These are phyloP conservation scores for Melanogaster broomeanus DNA, from an alignment of 768 basidiomycete genomes.

Conservation along the genomic window DNA sequence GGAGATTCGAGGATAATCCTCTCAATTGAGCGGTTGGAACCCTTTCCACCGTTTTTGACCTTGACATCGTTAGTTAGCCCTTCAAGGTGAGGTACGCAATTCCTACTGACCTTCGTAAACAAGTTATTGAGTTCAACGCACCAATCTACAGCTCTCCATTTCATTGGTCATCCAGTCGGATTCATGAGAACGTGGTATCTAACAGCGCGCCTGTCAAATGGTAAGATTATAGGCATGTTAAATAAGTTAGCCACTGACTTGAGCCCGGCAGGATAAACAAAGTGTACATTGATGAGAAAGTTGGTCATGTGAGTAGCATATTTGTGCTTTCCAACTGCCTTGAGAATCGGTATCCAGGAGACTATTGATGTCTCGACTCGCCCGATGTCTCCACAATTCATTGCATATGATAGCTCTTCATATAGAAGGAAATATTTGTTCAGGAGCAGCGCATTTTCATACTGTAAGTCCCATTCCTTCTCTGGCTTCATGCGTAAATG, in stretches of 20 bases:
- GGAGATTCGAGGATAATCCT: slow-evolving; percentile 36
- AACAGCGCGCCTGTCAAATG: slow-evolving; percentile 11
- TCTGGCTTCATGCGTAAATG: slow-evolving; percentile 9
- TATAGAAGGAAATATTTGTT: slow-evolving; percentile 39
- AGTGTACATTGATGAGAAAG: slow-evolving; percentile 28
- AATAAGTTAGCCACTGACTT: not conserved
- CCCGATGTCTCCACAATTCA: slow-evolving; percentile 35
- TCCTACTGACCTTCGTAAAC: slow-evolving; percentile 40
- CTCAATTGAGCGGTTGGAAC: slow-evolving; percentile 34
- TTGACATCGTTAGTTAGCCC: slow-evolving; percentile 11
- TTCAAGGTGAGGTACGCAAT: not conserved
- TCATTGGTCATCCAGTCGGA: slow-evolving; percentile 32
- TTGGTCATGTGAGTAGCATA: slow-evolving; percentile 29
- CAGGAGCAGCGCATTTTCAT: slow-evolving; percentile 32
- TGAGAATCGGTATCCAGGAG: slow-evolving; percentile 28
- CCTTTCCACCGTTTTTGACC: slow-evolving; percentile 35
- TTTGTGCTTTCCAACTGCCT: slow-evolving; percentile 32
- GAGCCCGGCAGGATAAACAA: slow-evolving; percentile 23
- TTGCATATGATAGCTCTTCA: slow-evolving; percentile 36
- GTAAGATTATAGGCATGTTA: not conserved
- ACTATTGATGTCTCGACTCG: slow-evolving; percentile 24
- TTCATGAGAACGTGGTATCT: slow-evolving; percentile 33
- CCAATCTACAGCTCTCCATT: slow-evolving; percentile 41
- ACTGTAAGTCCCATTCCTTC: slow-evolving; percentile 24
- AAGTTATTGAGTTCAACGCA: slow-evolving; percentile 43